Evolutionary conservation across 2,329 filamentous ascomycete genomes (phyloP), one percentile per base, ranked within the genome.

Genomic region (Aspergillus intermedius): DNA sequence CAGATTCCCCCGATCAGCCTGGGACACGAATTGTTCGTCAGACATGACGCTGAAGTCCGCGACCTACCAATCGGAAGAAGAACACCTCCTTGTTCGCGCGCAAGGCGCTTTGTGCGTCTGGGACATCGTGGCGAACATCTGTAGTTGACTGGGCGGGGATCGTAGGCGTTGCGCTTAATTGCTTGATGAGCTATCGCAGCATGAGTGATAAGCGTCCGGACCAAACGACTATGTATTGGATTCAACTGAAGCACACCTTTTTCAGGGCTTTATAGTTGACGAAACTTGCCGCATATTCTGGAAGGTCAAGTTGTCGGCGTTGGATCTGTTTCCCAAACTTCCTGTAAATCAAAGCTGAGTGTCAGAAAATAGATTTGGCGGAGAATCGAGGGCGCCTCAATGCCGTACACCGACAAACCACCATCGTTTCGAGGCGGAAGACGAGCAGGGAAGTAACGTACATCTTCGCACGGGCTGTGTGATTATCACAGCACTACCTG

Each of bases 241-340:
- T 10, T 30, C n/a, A 10, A 25, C 15, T 13, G 19, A 46, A 46
- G 40, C 56, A 5, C 46, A 95, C 93, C 88, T 97, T 97, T 74
- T 98, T 98, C 60, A 98, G 78, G 52, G 90, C 91, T 76, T 98
- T 98, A 78, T 98, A 98, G 74, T 98, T 96, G 61, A 97, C 91
- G 68, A 98, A 98, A 73, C 91, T 96, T 56, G 91, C 90, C 54
- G 93, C 91, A 85, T 98, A 98, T 80, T 98, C 93, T 52, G 93
- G 93, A 52, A 98, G 91, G 71, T 98, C 93, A 64, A 98, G 88
- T 80, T 98, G 93, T 69, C 91, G 86, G 78, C 95, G 95, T 77
- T 97, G 93, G 60, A 98, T 95, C 70, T 96, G 89, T 78, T 98
- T 98, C 72, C 93, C 93, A 77, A 98, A 98, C 82, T 98, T 98